These are phyloP conservation scores for Tagetes erecta DNA, from an alignment of 129 eudicot species.

Conservation along the genomic window DNA sequence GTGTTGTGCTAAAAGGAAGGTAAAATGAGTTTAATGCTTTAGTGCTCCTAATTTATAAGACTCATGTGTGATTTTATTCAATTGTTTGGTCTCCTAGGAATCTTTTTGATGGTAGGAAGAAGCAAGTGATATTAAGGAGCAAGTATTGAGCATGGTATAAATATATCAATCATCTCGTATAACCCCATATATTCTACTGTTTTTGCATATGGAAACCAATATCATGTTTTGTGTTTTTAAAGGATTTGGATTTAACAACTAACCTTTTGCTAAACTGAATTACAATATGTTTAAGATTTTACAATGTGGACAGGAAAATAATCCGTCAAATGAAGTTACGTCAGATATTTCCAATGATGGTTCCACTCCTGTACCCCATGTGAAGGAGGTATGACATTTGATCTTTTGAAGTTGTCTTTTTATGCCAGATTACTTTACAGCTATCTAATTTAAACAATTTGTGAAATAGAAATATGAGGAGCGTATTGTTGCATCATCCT, in stretches of 20 bases:
- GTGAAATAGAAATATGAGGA: neutral
- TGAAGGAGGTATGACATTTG: constrained; percentile 19
- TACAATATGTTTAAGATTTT: neutral
- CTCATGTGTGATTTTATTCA: neutral
- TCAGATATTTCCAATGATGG: constrained; percentile 12
- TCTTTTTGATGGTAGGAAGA: constrained; percentile 47
- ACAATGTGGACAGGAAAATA: constrained; percentile 22
- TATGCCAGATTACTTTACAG: neutral
- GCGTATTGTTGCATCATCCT: neutral
- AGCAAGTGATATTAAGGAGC: constrained; percentile 29
- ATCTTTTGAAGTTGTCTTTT: neutral
- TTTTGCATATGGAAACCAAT: neutral
- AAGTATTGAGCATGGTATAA: constrained; percentile 33
- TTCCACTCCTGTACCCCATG: constrained; percentile 16
- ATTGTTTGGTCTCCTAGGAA: constrained; percentile 42
- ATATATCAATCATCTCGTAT: constrained; percentile 8
- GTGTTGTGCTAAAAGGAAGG: constrained; percentile 51
- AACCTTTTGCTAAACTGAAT: too few species aligned
- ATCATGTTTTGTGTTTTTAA: neutral
- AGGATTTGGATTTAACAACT: too few species aligned
- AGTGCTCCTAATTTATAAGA: neutral
- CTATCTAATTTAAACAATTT: neutral
- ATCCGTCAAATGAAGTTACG: constrained; percentile 12
- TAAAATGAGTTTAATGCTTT: constrained; percentile 19
- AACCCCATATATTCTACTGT: too few species aligned